Evolutionary conservation across 1,284 basidiomycete species (phyloP).

Genomic region (Ganoderma lucidum): DNA sequence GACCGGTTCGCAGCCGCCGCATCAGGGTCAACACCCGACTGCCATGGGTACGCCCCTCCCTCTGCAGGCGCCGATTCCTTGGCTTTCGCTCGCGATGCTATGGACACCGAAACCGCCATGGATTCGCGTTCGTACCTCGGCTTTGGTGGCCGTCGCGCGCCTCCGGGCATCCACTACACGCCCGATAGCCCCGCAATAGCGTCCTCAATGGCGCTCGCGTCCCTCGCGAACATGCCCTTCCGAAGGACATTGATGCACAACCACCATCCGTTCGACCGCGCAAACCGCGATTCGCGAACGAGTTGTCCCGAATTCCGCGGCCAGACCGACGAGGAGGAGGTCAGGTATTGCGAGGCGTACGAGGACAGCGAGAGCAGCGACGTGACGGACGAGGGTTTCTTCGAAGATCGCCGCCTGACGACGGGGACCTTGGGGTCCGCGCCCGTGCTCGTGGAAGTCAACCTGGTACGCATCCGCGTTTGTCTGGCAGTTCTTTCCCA

Average conservation of each 20-base stretch:
- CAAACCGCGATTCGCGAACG: slow-evolving; percentile 17
- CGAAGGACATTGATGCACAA: slow-evolving; percentile 25
- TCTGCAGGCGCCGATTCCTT: slow-evolving; percentile 32
- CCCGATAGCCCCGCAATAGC: slow-evolving; percentile 35
- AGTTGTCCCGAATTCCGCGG: slow-evolving; percentile 19
- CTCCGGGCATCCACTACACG: slow-evolving; percentile 32
- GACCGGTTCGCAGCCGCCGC: slow-evolving; percentile 38
- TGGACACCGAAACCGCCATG: slow-evolving; percentile 38
- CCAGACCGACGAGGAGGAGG: slow-evolving; percentile 8
- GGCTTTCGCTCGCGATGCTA: slow-evolving; percentile 37
- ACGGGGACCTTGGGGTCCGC: slow-evolving; percentile 35
- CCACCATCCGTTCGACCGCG: slow-evolving; percentile 21
- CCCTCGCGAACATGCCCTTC: slow-evolving; percentile 27
- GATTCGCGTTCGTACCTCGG: slow-evolving; percentile 41
- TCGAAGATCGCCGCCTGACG: slow-evolving; percentile 38
- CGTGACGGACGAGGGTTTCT: slow-evolving; percentile 41
- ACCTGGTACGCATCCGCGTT: slow-evolving; percentile 38
- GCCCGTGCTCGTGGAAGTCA: slow-evolving; percentile 43
- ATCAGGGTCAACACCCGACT: slow-evolving; percentile 23
- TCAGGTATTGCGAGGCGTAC: slow-evolving; percentile 11
- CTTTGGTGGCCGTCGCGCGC: slow-evolving; percentile 25
- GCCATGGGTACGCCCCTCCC: slow-evolving; percentile 21
- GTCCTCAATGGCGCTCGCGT: slow-evolving; percentile 37
- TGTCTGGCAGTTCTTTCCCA: slow-evolving; percentile 12
- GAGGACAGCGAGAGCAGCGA: slow-evolving; percentile 22